Conservation (phyloP, 306 rosid species). For the Cucurbita ficifolia region DNA sequence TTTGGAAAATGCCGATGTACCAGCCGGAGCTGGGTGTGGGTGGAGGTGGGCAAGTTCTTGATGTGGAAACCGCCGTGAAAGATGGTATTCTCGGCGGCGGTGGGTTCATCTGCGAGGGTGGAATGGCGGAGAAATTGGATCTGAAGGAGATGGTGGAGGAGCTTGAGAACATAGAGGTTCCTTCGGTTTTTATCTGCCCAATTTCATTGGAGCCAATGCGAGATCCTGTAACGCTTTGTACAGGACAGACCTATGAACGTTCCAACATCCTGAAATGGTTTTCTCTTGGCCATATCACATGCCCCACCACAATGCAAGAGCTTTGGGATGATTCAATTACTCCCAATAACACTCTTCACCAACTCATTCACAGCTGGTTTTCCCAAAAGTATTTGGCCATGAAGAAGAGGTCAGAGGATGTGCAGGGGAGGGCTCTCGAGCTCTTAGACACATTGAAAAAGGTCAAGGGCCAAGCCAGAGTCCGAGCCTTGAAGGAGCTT, state of each 20-base stretch:
- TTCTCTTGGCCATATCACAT: slow-evolving; percentile 54
- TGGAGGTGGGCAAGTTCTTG: slow-evolving; percentile 36
- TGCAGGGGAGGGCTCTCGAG: slow-evolving; percentile 45
- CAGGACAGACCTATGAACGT: slow-evolving; percentile 81
- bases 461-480: slow-evolving; percentile 65
- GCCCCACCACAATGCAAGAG: slow-evolving; percentile 83
- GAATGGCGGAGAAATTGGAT: slow-evolving; percentile 31
- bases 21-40: slow-evolving; percentile 23
- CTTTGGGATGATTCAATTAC: slow-evolving; percentile 69
- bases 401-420: slow-evolving; percentile 57
- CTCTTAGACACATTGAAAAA: slow-evolving; percentile 39
- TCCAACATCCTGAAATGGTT: slow-evolving; percentile 67
- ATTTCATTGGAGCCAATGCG: slow-evolving; percentile 67
- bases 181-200: slow-evolving; percentile 65
- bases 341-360: slow-evolving; percentile 46
- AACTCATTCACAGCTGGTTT: slow-evolving; percentile 52
- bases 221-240: slow-evolving; percentile 79
- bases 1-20: slow-evolving; percentile 28
- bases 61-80: slow-evolving; percentile 51
- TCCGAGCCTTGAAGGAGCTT: slow-evolving; percentile 48
- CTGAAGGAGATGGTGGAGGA: slow-evolving; percentile 46
- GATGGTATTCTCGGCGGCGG: slow-evolving; percentile 46
- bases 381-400: slow-evolving; percentile 33
- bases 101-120: slow-evolving; percentile 8
- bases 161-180: slow-evolving; percentile 47